phyloP scores from a whole-genome alignment of 495 filamentous ascomycete genomes.

The Trichocladium uniseriatum region DNA sequence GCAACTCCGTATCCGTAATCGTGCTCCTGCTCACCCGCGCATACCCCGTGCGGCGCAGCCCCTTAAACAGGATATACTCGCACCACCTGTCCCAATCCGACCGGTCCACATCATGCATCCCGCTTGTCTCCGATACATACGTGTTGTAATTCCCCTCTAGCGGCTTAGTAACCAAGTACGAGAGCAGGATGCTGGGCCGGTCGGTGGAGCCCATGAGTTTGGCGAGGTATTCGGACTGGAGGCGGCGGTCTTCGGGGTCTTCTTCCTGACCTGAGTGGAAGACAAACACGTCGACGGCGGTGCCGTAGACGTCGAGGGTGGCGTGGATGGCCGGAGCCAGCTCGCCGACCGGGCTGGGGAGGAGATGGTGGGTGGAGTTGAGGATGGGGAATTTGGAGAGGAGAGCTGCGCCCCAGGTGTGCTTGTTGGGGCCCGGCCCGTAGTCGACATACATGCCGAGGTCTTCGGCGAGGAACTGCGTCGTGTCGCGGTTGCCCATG shows the following conservation, averaged over 20 bases:
- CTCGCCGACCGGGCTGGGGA: conserved; percentile 89
- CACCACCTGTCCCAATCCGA: conserved; percentile 98
- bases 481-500: conserved; percentile 98
- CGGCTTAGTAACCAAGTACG: conserved; percentile 87
- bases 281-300: conserved; percentile 85
- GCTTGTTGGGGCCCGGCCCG: conserved; percentile 95
- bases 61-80: conserved; percentile 96
- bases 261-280: conserved; percentile 99
- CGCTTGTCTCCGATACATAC: conserved; percentile 75
- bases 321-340: conserved; percentile 94
- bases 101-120: conserved; percentile 93
- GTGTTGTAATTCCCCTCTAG: conserved; percentile 93
- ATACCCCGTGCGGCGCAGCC: conserved; percentile 76
- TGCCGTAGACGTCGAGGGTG: conserved; percentile 85
- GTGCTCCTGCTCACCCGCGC: conserved; percentile 79
- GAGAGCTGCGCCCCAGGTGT: conserved; percentile 92
- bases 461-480: conserved; percentile 91
- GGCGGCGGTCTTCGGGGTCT: conserved; percentile 83
- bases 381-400: conserved; percentile 97
- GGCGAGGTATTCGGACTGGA: conserved; percentile 81
- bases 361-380: conserved; percentile 91
- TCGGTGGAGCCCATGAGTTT: conserved; percentile 76
- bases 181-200: conserved; percentile 76
- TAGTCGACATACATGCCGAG: conserved; percentile 98
- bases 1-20: conserved; percentile 96